These are phyloP conservation scores for Leccinum fuscescens DNA, from an alignment of 1,284 basidiomycete genomes.

Conservation along the genomic window DNA sequence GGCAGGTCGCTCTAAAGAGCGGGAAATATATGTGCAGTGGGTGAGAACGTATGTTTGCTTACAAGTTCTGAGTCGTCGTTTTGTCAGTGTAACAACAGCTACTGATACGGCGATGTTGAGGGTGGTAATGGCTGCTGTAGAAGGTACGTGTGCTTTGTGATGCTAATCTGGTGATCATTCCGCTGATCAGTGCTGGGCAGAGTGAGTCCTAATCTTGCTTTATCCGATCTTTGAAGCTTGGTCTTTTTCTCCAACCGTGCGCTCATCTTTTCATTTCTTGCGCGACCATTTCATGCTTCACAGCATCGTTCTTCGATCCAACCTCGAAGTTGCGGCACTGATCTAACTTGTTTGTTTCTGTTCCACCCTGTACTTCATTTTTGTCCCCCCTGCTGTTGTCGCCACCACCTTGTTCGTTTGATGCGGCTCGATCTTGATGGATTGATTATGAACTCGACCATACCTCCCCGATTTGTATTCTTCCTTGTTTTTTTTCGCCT, in stretches of 20 bases:
- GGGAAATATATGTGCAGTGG: conserved; percentile 89
- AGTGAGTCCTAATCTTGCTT: conserved; percentile 61
- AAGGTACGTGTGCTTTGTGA: conserved; percentile 57
- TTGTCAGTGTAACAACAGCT: conserved; percentile 80
- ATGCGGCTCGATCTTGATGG: conserved; percentile 13
- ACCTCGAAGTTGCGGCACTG: conserved; percentile 56
- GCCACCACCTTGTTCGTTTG: conserved; percentile 25
- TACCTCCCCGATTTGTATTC: conserved; percentile 6
- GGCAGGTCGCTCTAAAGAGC: conserved; percentile 78
- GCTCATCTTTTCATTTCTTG: conserved; percentile 33
- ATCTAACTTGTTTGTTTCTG: conserved; percentile 39
- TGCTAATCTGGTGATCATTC: conserved; percentile 4
- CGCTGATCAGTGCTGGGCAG: conserved; percentile 38
- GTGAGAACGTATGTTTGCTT: conserved; percentile 32
- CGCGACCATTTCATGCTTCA: conserved; percentile 16
- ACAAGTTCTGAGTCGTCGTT: neutral
- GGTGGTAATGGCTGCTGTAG: conserved; percentile 92
- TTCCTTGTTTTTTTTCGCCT: conserved; percentile 10
- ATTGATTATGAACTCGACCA: conserved; percentile 17
- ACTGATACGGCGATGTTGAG: conserved; percentile 90
- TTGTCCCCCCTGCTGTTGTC: conserved; percentile 18
- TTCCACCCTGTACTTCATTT: conserved; percentile 12
- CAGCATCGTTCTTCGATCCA: conserved; percentile 61
- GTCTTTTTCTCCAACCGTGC: conserved; percentile 29
- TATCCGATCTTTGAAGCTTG: conserved; percentile 14